Percentiles rank a stretch among this genome's conserved stretches.
Conservation (phyloP, 2,329 filamentous ascomycete species). For the Balansia obtecta region DNA sequence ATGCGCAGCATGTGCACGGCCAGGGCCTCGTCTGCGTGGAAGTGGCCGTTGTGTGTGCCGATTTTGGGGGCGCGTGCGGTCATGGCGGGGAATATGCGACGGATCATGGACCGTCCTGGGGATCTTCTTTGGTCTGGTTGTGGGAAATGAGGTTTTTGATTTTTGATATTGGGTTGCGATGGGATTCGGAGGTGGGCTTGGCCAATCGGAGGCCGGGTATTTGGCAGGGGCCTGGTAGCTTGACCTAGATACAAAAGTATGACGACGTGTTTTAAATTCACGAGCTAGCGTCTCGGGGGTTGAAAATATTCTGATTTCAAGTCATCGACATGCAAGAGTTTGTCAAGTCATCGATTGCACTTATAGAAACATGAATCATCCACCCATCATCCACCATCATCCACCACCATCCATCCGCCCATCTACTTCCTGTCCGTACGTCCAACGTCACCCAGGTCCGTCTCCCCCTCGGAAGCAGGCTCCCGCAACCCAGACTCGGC, state of each 20-base stretch:
- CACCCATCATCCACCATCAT: no score
- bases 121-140: not conserved
- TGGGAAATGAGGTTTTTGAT: not conserved
- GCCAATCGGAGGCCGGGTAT: not conserved
- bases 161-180: not conserved
- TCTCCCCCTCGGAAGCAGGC: constrained; percentile 44
- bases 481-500: constrained; percentile 42
- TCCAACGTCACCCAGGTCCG: constrained; percentile 48
- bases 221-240: not conserved
- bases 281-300: not conserved
- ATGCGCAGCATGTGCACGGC: constrained; percentile 91
- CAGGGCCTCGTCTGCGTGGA: constrained; percentile 96
- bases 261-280: no score
- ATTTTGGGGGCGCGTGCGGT: constrained; percentile 60
- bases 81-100: constrained; percentile 21
- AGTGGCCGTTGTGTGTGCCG: constrained; percentile 95
- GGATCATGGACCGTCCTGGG: constrained; percentile 17
- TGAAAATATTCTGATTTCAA: not conserved
- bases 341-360: not conserved
- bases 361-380: not conserved
- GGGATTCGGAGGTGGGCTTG: not conserved
- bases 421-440: constrained; percentile 20
- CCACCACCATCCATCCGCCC: no score
- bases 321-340: no score
- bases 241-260: no score